These are phyloP conservation scores for Capsicum rhomboideum DNA, from an alignment of 257 asterid genomes.

Conservation along the genomic window DNA sequence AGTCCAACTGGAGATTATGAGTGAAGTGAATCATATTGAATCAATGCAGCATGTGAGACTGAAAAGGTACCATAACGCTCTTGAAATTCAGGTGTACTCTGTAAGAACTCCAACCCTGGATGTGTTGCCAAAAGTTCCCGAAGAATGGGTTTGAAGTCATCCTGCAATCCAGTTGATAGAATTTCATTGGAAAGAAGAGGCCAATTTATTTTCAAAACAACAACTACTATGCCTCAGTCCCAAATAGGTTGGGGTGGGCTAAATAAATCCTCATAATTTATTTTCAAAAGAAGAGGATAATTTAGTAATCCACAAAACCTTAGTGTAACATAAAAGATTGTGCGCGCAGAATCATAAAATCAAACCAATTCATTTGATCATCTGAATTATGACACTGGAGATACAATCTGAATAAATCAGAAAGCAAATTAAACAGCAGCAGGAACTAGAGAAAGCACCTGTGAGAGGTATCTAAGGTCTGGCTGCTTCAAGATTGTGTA, in stretches of 20 bases:
- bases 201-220: neutral
- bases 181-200: neutral
- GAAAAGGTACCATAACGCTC: slow-evolving; percentile 86
- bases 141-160: slow-evolving; percentile 90
- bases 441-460: slow-evolving; percentile 36
- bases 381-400: neutral
- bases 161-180: slow-evolving; percentile 30
- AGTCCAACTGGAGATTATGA: neutral
- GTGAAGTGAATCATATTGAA: neutral
- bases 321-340: neutral
- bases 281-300: neutral
- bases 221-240: neutral
- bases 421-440: neutral
- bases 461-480: slow-evolving; percentile 57
- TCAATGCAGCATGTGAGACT: neutral
- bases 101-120: slow-evolving; percentile 98
- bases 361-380: neutral
- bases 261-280: neutral
- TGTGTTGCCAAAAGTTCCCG: slow-evolving; percentile 94
- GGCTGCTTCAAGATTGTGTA: slow-evolving; percentile 83
- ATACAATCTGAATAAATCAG: neutral
- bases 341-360: neutral
- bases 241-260: neutral
- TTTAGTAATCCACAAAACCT: neutral
- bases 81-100: slow-evolving; percentile 98